Evolutionary conservation across 495 filamentous ascomycete genomes (phyloP).

Genomic region (Oidiodendron maius): DNA sequence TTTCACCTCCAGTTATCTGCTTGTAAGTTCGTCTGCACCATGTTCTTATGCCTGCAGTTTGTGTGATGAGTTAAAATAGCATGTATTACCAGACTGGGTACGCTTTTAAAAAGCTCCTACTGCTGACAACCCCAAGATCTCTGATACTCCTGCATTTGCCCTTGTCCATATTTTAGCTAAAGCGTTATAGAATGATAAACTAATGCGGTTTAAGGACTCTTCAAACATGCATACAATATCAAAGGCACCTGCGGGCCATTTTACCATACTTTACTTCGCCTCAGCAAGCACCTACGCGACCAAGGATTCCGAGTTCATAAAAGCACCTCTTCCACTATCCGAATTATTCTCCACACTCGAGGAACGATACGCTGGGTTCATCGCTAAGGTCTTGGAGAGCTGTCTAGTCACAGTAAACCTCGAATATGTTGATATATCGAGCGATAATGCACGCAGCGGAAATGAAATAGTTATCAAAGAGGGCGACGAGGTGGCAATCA

Average conservation of each 20-base stretch:
- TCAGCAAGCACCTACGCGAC: constrained; percentile 66
- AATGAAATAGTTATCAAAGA: constrained; percentile 51
- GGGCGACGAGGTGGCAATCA: constrained; percentile 90
- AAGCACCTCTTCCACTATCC: constrained; percentile 63
- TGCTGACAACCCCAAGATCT: constrained; percentile 56
- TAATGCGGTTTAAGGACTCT: too few relatives aligned
- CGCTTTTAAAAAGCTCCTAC: constrained; percentile 27
- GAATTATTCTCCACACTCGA: constrained; percentile 71
- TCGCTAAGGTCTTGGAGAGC: constrained; percentile 60
- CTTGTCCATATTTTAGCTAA: too few relatives aligned
- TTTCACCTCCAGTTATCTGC: neutral
- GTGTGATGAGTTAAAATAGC: constrained; percentile 44
- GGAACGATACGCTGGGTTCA: constrained; percentile 73
- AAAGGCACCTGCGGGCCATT: constrained; percentile 49
- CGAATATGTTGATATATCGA: constrained; percentile 73
- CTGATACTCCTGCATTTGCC: constrained; percentile 24
- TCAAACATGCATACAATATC: constrained; percentile 25
- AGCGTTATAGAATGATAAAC: too few relatives aligned
- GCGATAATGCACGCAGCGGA: constrained; percentile 27
- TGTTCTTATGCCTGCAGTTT: neutral
- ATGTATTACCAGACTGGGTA: constrained; percentile 63
- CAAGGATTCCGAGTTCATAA: constrained; percentile 62
- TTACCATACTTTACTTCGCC: constrained; percentile 86
- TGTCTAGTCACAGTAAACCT: constrained; percentile 84
- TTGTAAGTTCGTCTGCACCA: neutral